A percentile compares a stretch with the other conserved stretches of the same genome.
Evolutionary conservation across 306 rosid species (phyloP).

Genomic region (Canavalia ensiformis): DNA sequence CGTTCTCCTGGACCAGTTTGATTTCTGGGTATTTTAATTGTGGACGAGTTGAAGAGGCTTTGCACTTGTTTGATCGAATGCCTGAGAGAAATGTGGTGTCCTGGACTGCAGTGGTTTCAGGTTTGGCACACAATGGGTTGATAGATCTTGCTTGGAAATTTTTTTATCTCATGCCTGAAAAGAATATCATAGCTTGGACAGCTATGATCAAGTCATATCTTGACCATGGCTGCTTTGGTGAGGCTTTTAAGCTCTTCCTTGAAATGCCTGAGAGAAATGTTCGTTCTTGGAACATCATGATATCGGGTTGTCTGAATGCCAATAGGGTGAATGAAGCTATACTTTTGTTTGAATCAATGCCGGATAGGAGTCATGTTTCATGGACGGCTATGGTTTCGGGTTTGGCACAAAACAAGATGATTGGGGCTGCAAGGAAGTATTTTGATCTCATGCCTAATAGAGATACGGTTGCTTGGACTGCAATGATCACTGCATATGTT

Average conservation of each 20-base stretch:
- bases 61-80: slow-evolving; percentile 52
- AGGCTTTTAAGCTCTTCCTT: slow-evolving; percentile 55
- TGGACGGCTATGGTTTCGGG: slow-evolving; percentile 67
- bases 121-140: slow-evolving; percentile 56
- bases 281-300: slow-evolving; percentile 64
- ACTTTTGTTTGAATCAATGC: slow-evolving; percentile 55
- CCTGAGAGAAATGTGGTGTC: slow-evolving; percentile 59
- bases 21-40: slow-evolving; percentile 55
- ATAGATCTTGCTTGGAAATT: slow-evolving; percentile 47
- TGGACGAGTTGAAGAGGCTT: slow-evolving; percentile 57
- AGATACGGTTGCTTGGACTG: slow-evolving; percentile 60
- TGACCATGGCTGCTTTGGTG: slow-evolving; percentile 50
- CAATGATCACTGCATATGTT: slow-evolving; percentile 56
- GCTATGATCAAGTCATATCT: slow-evolving; percentile 63
- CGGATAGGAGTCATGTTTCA: slow-evolving; percentile 49
- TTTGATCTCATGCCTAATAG: slow-evolving; percentile 59
- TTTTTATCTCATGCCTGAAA: slow-evolving; percentile 60
- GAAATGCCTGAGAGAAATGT: slow-evolving; percentile 57
- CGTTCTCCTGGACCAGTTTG: slow-evolving; percentile 64
- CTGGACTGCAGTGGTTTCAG: slow-evolving; percentile 54
- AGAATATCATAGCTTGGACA: slow-evolving; percentile 58
- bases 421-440: slow-evolving; percentile 53
- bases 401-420: slow-evolving; percentile 57
- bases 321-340: slow-evolving; percentile 60
- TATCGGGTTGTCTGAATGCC: slow-evolving; percentile 55